These are phyloP conservation scores for Cryptococcus sp. DNA, from an alignment of 1,284 basidiomycete species.

Conservation along the genomic window DNA sequence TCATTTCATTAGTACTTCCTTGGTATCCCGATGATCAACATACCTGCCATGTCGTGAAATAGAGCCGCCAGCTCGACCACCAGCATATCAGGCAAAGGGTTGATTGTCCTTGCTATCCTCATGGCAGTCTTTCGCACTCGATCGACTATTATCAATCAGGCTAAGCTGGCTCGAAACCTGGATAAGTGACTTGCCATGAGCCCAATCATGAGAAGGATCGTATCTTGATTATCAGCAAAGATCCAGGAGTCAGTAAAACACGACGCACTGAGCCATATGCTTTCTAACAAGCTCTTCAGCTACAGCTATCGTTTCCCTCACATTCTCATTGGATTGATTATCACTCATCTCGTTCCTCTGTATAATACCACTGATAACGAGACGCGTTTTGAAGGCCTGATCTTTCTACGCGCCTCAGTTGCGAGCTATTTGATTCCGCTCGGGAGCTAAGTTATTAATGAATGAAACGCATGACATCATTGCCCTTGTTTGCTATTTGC, in stretches of 20 bases:
- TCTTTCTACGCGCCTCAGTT: no score
- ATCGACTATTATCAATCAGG: slow-evolving; percentile 56
- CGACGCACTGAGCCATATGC: slow-evolving; percentile 60
- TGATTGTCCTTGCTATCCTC: slow-evolving; percentile 57
- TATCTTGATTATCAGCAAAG: slow-evolving; percentile 49
- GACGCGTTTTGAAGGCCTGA: no score
- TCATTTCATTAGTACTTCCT: background rate
- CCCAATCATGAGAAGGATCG: slow-evolving; percentile 84
- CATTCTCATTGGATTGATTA: background rate
- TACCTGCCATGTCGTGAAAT: slow-evolving; percentile 68
- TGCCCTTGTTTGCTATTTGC: no score
- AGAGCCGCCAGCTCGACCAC: slow-evolving; percentile 77
- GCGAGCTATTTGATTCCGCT: no score
- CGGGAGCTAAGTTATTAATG: no score
- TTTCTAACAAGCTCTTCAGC: slow-evolving; percentile 68
- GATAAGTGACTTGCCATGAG: slow-evolving; percentile 60
- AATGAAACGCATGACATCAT: no score
- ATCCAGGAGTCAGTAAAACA: no score
- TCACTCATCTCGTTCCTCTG: background rate
- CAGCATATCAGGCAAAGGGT: slow-evolving; percentile 56
- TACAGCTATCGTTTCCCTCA: background rate
- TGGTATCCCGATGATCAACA: background rate
- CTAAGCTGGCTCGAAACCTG: background rate
- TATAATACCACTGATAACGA: no score
- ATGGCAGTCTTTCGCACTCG: slow-evolving; percentile 74